Base-by-base conservation (phyloP, 768 basidiomycete genomes). In the Trametes cingulata region DNA sequence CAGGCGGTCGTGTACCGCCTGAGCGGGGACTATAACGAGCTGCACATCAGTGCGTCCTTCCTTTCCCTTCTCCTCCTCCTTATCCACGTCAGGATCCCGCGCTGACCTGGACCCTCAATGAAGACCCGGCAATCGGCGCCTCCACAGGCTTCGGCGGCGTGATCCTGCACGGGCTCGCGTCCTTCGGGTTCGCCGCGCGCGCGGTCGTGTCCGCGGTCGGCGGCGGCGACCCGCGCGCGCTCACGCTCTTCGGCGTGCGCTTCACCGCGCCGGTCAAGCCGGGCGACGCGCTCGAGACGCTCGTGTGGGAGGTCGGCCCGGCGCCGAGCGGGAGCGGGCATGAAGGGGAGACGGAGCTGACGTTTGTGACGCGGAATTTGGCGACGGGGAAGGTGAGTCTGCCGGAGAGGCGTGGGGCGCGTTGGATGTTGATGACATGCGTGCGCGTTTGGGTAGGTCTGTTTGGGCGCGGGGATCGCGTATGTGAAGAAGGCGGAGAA, bases 211-310 rank as follows among this genome's bases (percentile, higher is more conserved):
- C 81, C 58, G 78, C 80, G 1, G 79, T 87, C 13, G 90, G 84
- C 0, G 81, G 78, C 0, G 81, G 81, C 43, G 83, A 90, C 63
- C 80, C 87, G 2, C 76, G 76, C 3, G 77, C 87, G 1, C 75
- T 95, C 61, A 85, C 80, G 61, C 78, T 84, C 65, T 88, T 90
- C 68, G 86, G 87, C 14, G 86, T 80, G 29, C 79, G 89, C 25
- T 95, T 95, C 77, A 91, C 91, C 0, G 79, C 88, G 1, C 93
- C 92, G 29, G 91, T 94, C 12, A 86, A 82, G 72, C 92, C 91
- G 9, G 92, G 92, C 0, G 90, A 93, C 70, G 82, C 79, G 41
- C 79, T 93, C 29, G 87, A 93, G 80, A 92, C 89, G 9, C 77
- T 79, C 47, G 82, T 85, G 37, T 93, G 91, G 91, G 88, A 90